Conservation (phyloP, 257 asterid genomes). For the Solanum pinnatisectum region DNA sequence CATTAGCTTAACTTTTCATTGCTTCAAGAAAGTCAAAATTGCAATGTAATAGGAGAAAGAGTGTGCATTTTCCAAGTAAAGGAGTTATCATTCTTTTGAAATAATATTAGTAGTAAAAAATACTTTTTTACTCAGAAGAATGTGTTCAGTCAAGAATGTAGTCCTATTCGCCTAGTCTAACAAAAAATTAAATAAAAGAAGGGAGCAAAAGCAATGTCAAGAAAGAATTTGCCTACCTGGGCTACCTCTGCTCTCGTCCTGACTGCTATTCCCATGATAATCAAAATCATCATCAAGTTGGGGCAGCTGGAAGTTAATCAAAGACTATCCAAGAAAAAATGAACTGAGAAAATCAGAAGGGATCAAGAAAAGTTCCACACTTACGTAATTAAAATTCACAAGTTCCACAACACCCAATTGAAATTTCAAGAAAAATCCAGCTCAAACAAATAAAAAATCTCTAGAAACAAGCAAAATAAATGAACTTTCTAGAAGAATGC, state of each 20-base stretch:
- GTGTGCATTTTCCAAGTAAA: background rate
- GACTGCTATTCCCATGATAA: constrained; percentile 88
- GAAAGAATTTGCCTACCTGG: constrained; percentile 51
- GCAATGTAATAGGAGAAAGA: background rate
- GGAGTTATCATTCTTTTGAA: background rate
- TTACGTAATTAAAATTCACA: background rate
- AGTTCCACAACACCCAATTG: background rate
- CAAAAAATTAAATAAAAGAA: background rate
- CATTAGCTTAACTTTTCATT: background rate
- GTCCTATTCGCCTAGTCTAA: background rate
- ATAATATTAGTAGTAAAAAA: background rate
- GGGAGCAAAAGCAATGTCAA: background rate
- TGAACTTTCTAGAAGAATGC: background rate
- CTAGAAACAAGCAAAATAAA: background rate
- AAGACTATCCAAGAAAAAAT: constrained; percentile 48
- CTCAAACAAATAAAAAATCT: constrained; percentile 7
- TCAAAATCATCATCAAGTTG: constrained; percentile 81
- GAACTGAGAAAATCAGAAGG: background rate
- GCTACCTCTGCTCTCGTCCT: constrained; percentile 97
- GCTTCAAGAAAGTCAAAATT: background rate
- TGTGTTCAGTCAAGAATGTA: background rate
- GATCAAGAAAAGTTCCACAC: background rate
- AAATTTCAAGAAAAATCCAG: constrained; percentile 4
- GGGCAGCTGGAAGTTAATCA: constrained; percentile 93
- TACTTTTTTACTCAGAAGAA: background rate